Evolutionary conservation across 2,329 filamentous ascomycete species (phyloP), one percentile per base, ranked within the genome.

Genomic region (Metarhizium brunneum): DNA sequence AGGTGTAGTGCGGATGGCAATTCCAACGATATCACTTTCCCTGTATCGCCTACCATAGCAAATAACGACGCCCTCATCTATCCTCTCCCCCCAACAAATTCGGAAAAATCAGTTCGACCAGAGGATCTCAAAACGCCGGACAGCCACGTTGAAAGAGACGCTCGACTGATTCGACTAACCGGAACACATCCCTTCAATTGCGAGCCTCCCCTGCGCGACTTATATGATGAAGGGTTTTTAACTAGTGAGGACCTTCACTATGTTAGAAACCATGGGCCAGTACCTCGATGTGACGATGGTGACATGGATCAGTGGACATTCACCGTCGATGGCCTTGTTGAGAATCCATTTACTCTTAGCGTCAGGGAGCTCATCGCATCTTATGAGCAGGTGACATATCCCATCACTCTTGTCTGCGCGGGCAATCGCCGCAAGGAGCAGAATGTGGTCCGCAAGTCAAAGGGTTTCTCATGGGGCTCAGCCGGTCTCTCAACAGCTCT

Each of bases 351-450:
- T 38, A 85, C 74, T 14, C 76, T 95, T 62, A 88, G 78, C 2
- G 74, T 96, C 52, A 78, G 81, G 42, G 83, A 94, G 53, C 79
- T 96, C 1, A 74, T 95, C 36, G 73, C 78, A 40, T 79, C 88
- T 8, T 95, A 87, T 63, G 84, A 92, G 54, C 89, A 95, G 66
- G 80, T 90, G 30, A 96, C 91, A 2, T 88, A 88, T 56, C 92
- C 92, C 0, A 80, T 96, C 57, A 96, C 92, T 0, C 80, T 96
- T 1, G 91, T 96, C 25, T 96, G 92, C 68, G 92, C 92, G 4
- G 92, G 92, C 1, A 96, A 96, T 69, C 80, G 92, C 57, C 82
- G 92, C 36, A 96, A 96, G 72, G 92, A 96, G 71, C 92, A 96
- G 67, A 96, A 96, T 62, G 78, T 90, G 53, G 88, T 96, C 3